Evolutionary conservation across 306 rosid species (phyloP), one percentile per base, ranked within the genome.

Genomic region (Senna tora): DNA sequence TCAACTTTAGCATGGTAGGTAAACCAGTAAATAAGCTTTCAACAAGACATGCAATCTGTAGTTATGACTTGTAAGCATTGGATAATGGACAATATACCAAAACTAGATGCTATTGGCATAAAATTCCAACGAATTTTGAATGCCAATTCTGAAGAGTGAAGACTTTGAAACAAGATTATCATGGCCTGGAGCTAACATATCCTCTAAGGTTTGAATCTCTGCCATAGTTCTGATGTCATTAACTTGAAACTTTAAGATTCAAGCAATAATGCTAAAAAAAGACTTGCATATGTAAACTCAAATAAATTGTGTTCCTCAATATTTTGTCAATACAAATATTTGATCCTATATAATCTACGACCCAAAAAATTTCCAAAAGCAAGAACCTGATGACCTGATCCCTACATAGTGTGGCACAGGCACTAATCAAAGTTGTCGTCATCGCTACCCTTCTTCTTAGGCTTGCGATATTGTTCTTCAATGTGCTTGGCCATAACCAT

Each of bases 401-500:
- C 25, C 1, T 36, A 68, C 61, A 61, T 54, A 36, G 74, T 53
- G 49, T 7, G 54, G 20, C 20, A 17, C 28, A 65, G 22, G 52
- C 46, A 19, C 61, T 61, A 71, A 63, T 56, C 65, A 59, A 33
- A 33, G 28, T 34, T 59, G 65, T 59, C 80, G 11, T 87, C 80
- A 22, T 82, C 84, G 0, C 72, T 80, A 9, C 68, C 81, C 67
- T 51, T 74, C 77, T 80, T 88, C 81, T 85, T 87, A 72, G 92
- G 94, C 55, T 84, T 88, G 47, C 87, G 94, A 76, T 90, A 87
- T 72, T 75, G 77, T 72, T 85, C 91, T 77, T 89, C 97, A 0
- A 85, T 11, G 11, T 75, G 63, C 72, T 80, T 86, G 22, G 87
- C 93, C 82, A 79, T 84, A 72, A 84, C 70, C 42, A 84, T 25